These are phyloP conservation scores for Clavispora phyllophila DNA, from an alignment of 805 yeast species.

Conservation along the genomic window DNA sequence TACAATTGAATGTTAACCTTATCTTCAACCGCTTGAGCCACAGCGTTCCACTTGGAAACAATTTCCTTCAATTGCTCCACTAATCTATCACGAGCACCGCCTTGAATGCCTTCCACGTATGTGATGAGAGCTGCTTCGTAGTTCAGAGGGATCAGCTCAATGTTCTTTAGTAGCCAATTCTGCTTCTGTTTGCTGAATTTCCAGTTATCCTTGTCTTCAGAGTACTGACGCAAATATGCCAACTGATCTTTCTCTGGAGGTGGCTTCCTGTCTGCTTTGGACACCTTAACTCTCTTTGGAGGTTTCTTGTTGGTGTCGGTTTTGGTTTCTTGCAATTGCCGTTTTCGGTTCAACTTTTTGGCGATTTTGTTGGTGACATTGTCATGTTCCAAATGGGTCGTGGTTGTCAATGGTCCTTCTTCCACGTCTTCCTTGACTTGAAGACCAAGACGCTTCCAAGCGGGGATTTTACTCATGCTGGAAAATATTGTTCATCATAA, in stretches of 20 bases:
- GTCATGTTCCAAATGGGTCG: constrained; percentile 42
- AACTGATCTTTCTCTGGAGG: constrained; percentile 78
- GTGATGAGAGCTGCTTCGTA: constrained; percentile 47
- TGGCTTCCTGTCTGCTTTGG: constrained; percentile 61
- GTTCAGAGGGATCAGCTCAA: constrained; percentile 45
- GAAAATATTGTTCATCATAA: neutral
- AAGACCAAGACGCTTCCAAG: constrained; percentile 79
- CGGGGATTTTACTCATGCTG: constrained; percentile 48
- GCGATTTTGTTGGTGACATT: constrained; percentile 38
- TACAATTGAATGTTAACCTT: constrained; percentile 34
- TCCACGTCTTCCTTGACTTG: constrained; percentile 46
- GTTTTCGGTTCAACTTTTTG: constrained; percentile 36
- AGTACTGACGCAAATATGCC: constrained; percentile 55
- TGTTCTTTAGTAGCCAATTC: constrained; percentile 73
- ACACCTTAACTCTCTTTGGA: constrained; percentile 65
- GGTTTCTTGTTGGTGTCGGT: constrained; percentile 41
- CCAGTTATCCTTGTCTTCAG: constrained; percentile 58
- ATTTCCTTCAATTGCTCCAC: constrained; percentile 44
- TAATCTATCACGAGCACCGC: constrained; percentile 61
- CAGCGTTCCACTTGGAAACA: constrained; percentile 52
- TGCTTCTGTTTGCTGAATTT: constrained; percentile 84
- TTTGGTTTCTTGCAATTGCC: constrained; percentile 19
- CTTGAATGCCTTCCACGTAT: constrained; percentile 62
- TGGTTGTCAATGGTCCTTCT: constrained; percentile 41
- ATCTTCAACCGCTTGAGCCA: constrained; percentile 38